phyloP scores from a whole-genome alignment of 148 eudicot genomes.

The Beta vulgaris region DNA sequence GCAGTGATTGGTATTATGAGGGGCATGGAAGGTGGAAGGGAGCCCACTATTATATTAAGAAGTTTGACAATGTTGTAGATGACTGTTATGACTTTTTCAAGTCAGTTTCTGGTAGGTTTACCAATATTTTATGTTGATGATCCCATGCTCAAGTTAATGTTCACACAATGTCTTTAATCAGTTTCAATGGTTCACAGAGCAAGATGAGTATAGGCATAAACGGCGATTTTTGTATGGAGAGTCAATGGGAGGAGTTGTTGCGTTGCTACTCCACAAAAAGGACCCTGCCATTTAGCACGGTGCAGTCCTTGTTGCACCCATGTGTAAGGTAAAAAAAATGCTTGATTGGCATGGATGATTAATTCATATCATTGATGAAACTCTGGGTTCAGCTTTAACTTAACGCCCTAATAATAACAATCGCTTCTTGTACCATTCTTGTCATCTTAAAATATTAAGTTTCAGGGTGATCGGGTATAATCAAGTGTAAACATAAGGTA shows the following conservation, averaged over 20 bases:
- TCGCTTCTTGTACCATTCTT: background rate
- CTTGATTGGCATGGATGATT: background rate
- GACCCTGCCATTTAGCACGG: constrained; percentile 86
- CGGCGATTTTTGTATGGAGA: constrained; percentile 89
- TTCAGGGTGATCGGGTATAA: too few relatives aligned
- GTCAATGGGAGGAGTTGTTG: constrained; percentile 99
- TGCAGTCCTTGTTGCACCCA: constrained; percentile 94
- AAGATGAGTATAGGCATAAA: constrained; percentile 66
- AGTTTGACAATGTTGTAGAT: constrained; percentile 70
- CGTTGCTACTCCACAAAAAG: constrained; percentile 76
- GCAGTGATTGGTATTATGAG: constrained; percentile 90
- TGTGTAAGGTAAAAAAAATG: constrained; percentile 99
- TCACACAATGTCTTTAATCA: constrained; percentile 17
- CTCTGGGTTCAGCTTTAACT: background rate
- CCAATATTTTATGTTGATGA: constrained; percentile 1
- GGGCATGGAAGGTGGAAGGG: constrained; percentile 94
- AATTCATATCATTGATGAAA: background rate
- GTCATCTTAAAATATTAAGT: too few relatives aligned
- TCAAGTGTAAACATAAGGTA: too few relatives aligned
- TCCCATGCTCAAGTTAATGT: background rate
- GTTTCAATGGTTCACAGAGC: constrained; percentile 41
- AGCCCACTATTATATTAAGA: constrained; percentile 90
- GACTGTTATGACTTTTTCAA: constrained; percentile 81
- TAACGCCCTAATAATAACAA: background rate
- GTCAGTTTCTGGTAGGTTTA: constrained; percentile 70